Conservation (phyloP, 352 stramenopile species). For the Globisporangium alternatum region DNA sequence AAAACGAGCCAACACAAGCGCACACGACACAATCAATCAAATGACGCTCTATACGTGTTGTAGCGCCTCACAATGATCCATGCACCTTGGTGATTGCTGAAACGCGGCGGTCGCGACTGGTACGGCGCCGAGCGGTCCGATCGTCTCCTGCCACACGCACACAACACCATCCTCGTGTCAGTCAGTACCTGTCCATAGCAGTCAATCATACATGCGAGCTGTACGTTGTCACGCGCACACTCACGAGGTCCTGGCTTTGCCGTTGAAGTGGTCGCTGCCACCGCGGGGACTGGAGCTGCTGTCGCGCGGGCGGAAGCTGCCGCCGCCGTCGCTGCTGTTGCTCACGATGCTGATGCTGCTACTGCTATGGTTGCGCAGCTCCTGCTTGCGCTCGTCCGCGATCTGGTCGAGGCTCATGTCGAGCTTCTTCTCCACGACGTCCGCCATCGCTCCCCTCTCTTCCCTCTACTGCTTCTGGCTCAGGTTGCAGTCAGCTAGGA, state of each 20-base stretch:
- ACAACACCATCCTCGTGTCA: not conserved
- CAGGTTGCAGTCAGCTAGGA: not conserved
- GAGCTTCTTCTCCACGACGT: conserved; percentile 65
- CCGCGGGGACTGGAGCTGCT: conserved; percentile 4
- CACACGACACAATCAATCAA: not conserved
- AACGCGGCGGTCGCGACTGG: conserved; percentile 22
- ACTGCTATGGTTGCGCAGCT: conserved; percentile 10
- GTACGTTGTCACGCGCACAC: conserved; percentile 15
- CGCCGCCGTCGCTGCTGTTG: not conserved
- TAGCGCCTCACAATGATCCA: not conserved
- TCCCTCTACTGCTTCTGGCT: not conserved
- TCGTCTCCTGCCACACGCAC: conserved; percentile 44
- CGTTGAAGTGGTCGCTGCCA: conserved; percentile 11
- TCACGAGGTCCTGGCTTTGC: conserved; percentile 59
- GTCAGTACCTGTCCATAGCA: not conserved
- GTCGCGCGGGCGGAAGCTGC: conserved; percentile 10
- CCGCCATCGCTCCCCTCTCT: conserved; percentile 11
- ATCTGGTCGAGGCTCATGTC: conserved; percentile 74
- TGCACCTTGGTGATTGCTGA: conserved; percentile 14
- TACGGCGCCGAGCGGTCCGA: conserved; percentile 63
- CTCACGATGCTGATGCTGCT: not conserved
- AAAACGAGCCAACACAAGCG: not conserved
- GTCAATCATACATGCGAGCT: not conserved
- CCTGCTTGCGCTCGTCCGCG: conserved; percentile 44
- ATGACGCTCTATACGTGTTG: not conserved